Conservation (phyloP, 176 grass and related monocot species). For the Pontederia crassipes region DNA sequence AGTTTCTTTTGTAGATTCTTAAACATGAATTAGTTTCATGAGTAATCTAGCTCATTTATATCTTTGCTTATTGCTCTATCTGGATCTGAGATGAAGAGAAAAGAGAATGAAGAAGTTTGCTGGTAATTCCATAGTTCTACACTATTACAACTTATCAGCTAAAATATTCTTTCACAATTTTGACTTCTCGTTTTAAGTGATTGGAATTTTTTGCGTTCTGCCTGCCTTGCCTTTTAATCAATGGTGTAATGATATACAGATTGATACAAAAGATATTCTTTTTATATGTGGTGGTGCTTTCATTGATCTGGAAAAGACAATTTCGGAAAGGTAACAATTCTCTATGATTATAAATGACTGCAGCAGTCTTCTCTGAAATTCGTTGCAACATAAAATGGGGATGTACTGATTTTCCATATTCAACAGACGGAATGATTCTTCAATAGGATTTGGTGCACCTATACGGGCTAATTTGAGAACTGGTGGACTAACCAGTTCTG, state of each 20-base stretch:
- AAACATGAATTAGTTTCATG: too few relatives aligned
- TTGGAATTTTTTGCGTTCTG: not conserved
- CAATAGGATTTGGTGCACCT: constrained; percentile 97
- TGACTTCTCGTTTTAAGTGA: not conserved
- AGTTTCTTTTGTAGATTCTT: too few relatives aligned
- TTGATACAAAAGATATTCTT: constrained; percentile 99
- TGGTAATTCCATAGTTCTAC: not conserved
- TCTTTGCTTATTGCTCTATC: too few relatives aligned
- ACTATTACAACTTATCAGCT: not conserved
- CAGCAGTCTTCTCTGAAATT: constrained; percentile 6
- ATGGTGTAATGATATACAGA: constrained; percentile 33
- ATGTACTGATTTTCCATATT: constrained; percentile 27
- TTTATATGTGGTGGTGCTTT: constrained; percentile 99
- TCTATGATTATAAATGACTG: constrained; percentile 4
- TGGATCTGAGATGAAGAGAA: not conserved
- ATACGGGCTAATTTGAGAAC: constrained; percentile 78
- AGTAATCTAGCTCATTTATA: too few relatives aligned
- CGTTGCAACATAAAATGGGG: constrained; percentile 14
- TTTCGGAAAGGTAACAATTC: constrained; percentile 82
- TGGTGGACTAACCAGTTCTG: constrained; percentile 47
- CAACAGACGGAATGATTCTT: constrained; percentile 91
- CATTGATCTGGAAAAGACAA: constrained; percentile 89
- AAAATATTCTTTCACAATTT: not conserved
- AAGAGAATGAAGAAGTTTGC: not conserved
- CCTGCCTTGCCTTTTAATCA: constrained; percentile 21